A percentile compares a stretch with the other conserved stretches of the same genome.
Evolutionary conservation across 2,329 filamentous ascomycete species (phyloP).

Genomic region (Apiospora rasikravindrae): DNA sequence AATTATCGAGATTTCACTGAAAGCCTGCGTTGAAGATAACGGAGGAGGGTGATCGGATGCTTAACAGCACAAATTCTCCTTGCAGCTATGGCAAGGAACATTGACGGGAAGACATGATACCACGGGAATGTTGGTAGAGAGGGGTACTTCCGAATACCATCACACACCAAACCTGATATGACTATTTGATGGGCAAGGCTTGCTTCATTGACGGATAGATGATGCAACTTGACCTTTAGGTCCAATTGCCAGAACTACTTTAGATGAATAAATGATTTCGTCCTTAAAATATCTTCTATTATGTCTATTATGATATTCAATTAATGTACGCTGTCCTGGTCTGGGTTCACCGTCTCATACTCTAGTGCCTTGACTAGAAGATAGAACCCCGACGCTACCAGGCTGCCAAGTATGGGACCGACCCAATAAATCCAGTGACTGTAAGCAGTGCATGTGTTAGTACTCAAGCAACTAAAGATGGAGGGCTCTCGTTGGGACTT

Average conservation of each 20-base stretch:
- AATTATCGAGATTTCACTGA: neutral
- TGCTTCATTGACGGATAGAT: no score
- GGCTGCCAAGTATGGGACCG: constrained; percentile 2
- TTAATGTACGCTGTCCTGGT: neutral
- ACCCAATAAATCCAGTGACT: constrained; percentile 22
- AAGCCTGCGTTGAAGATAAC: neutral
- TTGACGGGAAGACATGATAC: neutral
- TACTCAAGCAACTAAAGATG: neutral
- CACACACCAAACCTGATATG: no score
- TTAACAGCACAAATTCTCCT: neutral
- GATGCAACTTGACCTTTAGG: no score
- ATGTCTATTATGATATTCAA: no score
- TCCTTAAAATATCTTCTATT: no score
- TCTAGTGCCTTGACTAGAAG: neutral
- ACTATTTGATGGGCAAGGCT: no score
- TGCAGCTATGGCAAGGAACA: neutral
- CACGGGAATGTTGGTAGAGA: neutral
- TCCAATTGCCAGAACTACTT: no score
- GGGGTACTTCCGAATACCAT: neutral
- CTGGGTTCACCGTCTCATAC: constrained; percentile 2
- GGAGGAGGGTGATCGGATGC: neutral
- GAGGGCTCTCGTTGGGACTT: neutral
- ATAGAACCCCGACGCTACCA: constrained; percentile 14
- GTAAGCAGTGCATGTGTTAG: neutral
- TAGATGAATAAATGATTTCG: no score